phyloP scores from a whole-genome alignment of 2,329 filamentous ascomycete genomes.

The Colletotrichum sp. region DNA sequence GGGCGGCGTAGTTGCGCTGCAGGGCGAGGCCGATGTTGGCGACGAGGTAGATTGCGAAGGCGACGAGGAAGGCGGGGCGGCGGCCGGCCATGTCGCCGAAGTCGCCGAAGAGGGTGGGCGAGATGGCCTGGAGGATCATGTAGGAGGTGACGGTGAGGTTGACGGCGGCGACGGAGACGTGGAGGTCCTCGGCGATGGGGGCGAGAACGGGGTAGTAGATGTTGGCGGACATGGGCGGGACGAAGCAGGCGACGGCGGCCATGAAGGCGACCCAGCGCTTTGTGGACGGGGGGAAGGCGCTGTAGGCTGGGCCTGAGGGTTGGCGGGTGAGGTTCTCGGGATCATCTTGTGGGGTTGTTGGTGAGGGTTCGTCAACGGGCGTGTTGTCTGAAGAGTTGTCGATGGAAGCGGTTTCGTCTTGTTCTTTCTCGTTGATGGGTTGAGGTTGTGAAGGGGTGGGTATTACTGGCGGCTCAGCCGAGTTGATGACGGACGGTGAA shows the following conservation, averaged over 20 bases:
- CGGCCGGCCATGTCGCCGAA: conserved; percentile 66
- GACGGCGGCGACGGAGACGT: conserved; percentile 43
- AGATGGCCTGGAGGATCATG: conserved; percentile 68
- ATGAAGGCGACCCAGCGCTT: conserved; percentile 59
- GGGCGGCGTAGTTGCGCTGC: conserved; percentile 60
- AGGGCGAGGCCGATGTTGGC: conserved; percentile 66
- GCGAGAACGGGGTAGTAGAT: conserved; percentile 55
- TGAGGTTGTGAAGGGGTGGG: background rate
- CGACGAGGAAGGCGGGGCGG: conserved; percentile 64
- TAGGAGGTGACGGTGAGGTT: conserved; percentile 63
- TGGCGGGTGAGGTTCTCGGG: conserved; percentile 33
- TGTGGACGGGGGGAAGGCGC: conserved; percentile 38
- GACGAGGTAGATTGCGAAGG: conserved; percentile 60
- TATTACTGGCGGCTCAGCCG: background rate
- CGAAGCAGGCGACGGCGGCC: conserved; percentile 56
- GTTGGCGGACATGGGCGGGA: conserved; percentile 65
- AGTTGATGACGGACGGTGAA: background rate
- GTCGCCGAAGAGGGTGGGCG: conserved; percentile 65
- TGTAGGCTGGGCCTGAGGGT: conserved; percentile 39
- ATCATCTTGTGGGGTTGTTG: conserved; percentile 5
- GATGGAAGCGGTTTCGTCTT: background rate
- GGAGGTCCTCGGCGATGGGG: conserved; percentile 41
- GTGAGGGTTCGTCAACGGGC: background rate
- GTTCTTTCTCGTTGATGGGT: background rate
- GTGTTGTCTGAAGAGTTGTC: background rate